Evolutionary conservation across 139 green algal species (phyloP), one percentile per base, ranked within the genome.

Genomic region (Chlorella vulgaris): DNA sequence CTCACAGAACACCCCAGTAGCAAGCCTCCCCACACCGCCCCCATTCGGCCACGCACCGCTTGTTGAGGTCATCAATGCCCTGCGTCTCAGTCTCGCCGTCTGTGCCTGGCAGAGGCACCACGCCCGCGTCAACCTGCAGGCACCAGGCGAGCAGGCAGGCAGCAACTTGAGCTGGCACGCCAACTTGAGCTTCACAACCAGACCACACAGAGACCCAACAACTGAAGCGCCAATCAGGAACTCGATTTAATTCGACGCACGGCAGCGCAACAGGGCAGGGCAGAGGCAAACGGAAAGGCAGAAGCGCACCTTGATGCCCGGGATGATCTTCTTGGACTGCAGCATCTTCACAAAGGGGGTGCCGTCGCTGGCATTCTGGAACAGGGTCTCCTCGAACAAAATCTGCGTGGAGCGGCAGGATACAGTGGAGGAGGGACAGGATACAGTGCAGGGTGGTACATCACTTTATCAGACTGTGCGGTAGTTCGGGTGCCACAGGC

Each of bases 311-410:
- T 90, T 89, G 74, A 91, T 90, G 67, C 88, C 88, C 8, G 88
- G 89, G 33, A 93, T 81, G 77, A 93, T 91, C 81, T 69, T 78
- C 83, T 89, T 84, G 76, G 29, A n/a, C 67, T 91, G 75, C 53
- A 97, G 86, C 24, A 91, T 69, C 39, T 96, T 87, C 31, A 93
- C 86, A 78, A 98, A 92, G 4, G 85, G 91, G 29, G 75, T 86
- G 38, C 90, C 91, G 43, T 90, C 88, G n/a, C 60, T 81, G 65
- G 66, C 65, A 33, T 83, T 88, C 88, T 97, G 91, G 69, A 87
- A 94, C 31, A 98, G 86, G 1, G 93, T 98, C 85, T 98, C 95
- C 82, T 99, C 95, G 83, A 95, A 98, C 86, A 99, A 90, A 87
- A 99, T 99, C 84, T 79, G 73, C 36, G 10, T 33, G 31, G 35